These are phyloP conservation scores for Exophiala oligosperma DNA, from an alignment of 2,329 filamentous ascomycete species.

Conservation along the genomic window DNA sequence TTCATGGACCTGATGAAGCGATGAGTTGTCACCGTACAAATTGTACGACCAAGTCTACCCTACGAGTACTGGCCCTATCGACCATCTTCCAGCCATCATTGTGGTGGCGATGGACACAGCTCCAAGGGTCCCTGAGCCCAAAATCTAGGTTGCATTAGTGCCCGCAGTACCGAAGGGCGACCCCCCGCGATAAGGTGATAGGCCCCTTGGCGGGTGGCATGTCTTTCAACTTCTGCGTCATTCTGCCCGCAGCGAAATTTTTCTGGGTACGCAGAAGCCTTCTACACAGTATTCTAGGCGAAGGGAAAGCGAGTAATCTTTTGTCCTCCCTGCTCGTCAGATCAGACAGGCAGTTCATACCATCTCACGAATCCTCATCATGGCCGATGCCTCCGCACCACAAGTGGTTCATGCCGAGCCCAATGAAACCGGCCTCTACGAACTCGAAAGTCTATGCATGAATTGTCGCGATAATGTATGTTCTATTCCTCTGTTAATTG, in stretches of 20 bases:
- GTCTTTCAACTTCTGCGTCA: slow-evolving; percentile 16
- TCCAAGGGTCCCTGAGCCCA: neutral
- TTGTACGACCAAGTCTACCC: too few relatives aligned
- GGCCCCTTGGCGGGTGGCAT: slow-evolving; percentile 19
- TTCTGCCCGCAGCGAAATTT: slow-evolving; percentile 5
- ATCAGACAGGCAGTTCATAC: neutral
- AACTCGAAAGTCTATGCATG: slow-evolving; percentile 76
- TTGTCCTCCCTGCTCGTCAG: too few relatives aligned
- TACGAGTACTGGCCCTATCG: too few relatives aligned
- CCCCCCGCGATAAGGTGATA: neutral
- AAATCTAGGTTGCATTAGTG: slow-evolving; percentile 15
- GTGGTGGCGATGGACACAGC: neutral
- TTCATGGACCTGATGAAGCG: slow-evolving; percentile 30
- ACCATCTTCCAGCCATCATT: too few relatives aligned
- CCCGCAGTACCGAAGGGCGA: slow-evolving; percentile 1
- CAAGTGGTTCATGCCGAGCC: slow-evolving; percentile 24
- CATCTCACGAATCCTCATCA: neutral
- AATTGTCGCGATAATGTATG: slow-evolving; percentile 75
- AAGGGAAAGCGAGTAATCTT: too few relatives aligned
- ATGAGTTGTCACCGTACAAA: neutral
- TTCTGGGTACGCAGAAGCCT: neutral
- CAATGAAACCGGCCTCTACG: slow-evolving; percentile 39
- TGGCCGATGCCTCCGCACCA: slow-evolving; percentile 14
- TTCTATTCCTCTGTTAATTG: neutral
- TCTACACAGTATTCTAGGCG: neutral